Base-by-base conservation (phyloP, 202 grass and related monocot species). In the Setaria viridis region DNA sequence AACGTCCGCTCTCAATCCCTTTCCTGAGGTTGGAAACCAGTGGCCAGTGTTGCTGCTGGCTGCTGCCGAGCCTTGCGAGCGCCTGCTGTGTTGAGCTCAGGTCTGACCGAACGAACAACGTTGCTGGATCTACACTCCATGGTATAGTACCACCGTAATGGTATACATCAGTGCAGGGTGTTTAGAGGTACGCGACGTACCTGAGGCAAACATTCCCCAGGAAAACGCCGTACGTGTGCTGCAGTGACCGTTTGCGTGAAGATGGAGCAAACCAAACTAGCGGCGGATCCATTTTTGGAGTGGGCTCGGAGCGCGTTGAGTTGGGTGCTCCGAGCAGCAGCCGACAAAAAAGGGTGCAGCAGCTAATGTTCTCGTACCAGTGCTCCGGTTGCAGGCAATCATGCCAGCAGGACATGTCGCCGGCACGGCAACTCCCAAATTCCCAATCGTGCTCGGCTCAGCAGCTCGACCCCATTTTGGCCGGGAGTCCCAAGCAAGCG, bases 331-430 rank as follows among this genome's bases (percentile, higher is more conserved):
- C 63, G 17, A 45, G 47, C 46, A 53, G 71, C 71, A 74, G 48
- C 46, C 4, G 48, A 54, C 78, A 54, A 53, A 67, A 12, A 39
- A 13, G 55, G 19, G 60, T 63, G 67, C 11, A 37, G 42, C 54
- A 34, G 48, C 46, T 51, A 54, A 17, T 49, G 20, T 53, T 50
- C 47, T 13, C 47, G 78, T 80, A 21, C 47, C 4, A 33, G 57
- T 59, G 4, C 62, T 16, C 13, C 12, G 29, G 11, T 33, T 63
- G 29, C 60, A 66, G 63, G 63, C 47, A 74, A 74, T 74, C 14
- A 74, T 75, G 50, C 48, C 71, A 4, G 47, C 71, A 55, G 30
- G 49, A 35, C 71, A 16, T 54, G 71, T 34, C 70, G 46, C 47
- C 71, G 49, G 49, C 15, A 74, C 39, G 5, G 39, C 39, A 41